Conservation (phyloP, 345 rosid genomes). For the Salix brachista region DNA sequence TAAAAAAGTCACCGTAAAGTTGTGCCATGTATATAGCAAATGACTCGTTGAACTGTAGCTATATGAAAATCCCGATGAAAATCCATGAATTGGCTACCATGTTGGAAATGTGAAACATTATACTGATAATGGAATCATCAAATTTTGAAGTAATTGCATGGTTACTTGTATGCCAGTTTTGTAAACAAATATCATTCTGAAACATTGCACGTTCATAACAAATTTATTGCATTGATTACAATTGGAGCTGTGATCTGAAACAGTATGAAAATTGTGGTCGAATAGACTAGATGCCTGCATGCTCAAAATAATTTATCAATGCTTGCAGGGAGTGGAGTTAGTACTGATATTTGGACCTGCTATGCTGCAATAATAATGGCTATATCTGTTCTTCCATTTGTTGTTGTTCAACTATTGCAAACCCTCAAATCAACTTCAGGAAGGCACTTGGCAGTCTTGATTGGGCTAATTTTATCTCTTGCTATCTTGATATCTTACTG, state of each 20-base stretch:
- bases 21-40: background rate
- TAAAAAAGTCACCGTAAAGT: background rate
- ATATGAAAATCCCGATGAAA: too few species aligned
- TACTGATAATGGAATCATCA: too few species aligned
- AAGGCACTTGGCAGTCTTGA: constrained; percentile 61
- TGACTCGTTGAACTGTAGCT: background rate
- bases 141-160: too few species aligned
- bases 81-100: background rate
- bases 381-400: constrained; percentile 72
- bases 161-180: too few species aligned
- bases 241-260: too few species aligned
- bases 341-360: constrained; percentile 73
- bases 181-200: too few species aligned
- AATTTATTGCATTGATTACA: too few species aligned
- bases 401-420: constrained; percentile 82
- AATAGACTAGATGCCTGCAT: background rate
- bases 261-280: background rate
- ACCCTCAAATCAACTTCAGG: constrained; percentile 62
- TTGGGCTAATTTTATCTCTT: constrained; percentile 55
- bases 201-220: too few species aligned
- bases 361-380: constrained; percentile 84
- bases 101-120: too few species aligned
- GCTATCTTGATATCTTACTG: constrained; percentile 70
- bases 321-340: constrained; percentile 34
- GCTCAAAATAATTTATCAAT: background rate